phyloP scores from a whole-genome alignment of 495 filamentous ascomycete species.

The Parathielavia hyrcaniae region DNA sequence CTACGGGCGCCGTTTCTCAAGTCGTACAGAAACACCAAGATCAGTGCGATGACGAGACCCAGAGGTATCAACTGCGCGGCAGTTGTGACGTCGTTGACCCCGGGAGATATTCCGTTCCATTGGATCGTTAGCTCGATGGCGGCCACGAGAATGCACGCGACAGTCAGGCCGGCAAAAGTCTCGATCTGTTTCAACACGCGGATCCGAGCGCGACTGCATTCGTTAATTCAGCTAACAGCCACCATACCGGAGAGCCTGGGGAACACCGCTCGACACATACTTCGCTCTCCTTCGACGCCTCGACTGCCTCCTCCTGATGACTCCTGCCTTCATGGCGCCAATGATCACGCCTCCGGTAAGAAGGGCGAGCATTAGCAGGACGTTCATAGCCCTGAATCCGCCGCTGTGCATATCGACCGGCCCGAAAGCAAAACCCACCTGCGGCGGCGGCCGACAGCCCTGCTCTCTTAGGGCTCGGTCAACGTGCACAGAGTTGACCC shows the following conservation, averaged over 20 bases:
- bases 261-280: not conserved
- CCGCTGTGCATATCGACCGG: conserved; percentile 18
- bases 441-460: conserved; percentile 11
- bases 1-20: not conserved
- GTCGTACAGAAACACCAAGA: conserved; percentile 11
- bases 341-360: conserved; percentile 13
- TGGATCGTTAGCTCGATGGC: conserved; percentile 38
- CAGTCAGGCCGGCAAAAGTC: conserved; percentile 25
- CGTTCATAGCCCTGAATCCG: conserved; percentile 25
- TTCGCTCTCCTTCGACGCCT: conserved; percentile 12
- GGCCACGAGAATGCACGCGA: conserved; percentile 27
- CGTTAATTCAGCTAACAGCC: not conserved
- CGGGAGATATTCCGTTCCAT: conserved; percentile 33
- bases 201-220: not conserved
- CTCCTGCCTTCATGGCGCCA: conserved; percentile 8
- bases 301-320: conserved; percentile 8
- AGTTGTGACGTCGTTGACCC: conserved; percentile 23
- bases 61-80: conserved; percentile 38
- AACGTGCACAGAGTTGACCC: conserved; percentile 10
- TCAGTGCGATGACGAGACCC: conserved; percentile 23
- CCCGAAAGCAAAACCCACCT: conserved; percentile 28
- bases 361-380: conserved; percentile 20
- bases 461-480: not conserved
- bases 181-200: conserved; percentile 22
- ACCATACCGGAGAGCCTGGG: not conserved